phyloP scores from a whole-genome alignment of 129 eudicot species.

The Erigeron canadensis region DNA sequence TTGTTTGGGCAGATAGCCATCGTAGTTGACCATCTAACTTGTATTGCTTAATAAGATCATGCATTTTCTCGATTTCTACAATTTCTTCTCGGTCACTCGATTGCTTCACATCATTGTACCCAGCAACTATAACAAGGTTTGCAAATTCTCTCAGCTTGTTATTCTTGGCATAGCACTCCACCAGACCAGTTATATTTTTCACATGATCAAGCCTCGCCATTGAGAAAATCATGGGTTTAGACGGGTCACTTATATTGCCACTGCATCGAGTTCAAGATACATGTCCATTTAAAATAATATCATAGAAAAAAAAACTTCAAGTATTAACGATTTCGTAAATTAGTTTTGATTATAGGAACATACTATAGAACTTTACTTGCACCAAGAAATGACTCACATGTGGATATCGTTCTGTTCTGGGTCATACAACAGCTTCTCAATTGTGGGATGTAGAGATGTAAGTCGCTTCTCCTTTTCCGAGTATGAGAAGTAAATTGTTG shows the following conservation, averaged over 20 bases:
- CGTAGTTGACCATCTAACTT: slow-evolving; percentile 75
- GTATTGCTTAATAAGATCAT: slow-evolving; percentile 58
- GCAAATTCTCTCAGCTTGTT: slow-evolving; percentile 64
- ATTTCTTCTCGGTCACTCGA: slow-evolving; percentile 94
- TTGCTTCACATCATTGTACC: slow-evolving; percentile 66
- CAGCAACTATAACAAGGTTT: slow-evolving; percentile 89
- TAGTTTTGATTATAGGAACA: too few relatives aligned
- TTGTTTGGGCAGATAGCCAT: slow-evolving; percentile 88
- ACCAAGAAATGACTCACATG: slow-evolving; percentile 41
- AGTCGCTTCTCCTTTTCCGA: slow-evolving; percentile 70
- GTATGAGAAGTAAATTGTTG: slow-evolving; percentile 73
- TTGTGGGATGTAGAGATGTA: slow-evolving; percentile 67
- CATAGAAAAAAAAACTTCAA: too few relatives aligned
- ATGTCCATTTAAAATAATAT: neutral
- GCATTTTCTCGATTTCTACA: slow-evolving; percentile 93
- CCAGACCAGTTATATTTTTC: slow-evolving; percentile 89
- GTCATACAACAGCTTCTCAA: slow-evolving; percentile 72
- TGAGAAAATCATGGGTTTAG: slow-evolving; percentile 91
- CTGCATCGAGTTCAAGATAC: slow-evolving; percentile 34
- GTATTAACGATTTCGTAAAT: too few relatives aligned
- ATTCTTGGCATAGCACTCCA: slow-evolving; percentile 80
- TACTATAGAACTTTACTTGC: neutral
- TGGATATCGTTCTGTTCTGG: slow-evolving; percentile 76
- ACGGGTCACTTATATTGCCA: slow-evolving; percentile 63
- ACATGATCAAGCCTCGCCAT: slow-evolving; percentile 99